Evolutionary conservation across 2,329 filamentous ascomycete species (phyloP).

Genomic region (Pseudopithomyces chartarum): DNA sequence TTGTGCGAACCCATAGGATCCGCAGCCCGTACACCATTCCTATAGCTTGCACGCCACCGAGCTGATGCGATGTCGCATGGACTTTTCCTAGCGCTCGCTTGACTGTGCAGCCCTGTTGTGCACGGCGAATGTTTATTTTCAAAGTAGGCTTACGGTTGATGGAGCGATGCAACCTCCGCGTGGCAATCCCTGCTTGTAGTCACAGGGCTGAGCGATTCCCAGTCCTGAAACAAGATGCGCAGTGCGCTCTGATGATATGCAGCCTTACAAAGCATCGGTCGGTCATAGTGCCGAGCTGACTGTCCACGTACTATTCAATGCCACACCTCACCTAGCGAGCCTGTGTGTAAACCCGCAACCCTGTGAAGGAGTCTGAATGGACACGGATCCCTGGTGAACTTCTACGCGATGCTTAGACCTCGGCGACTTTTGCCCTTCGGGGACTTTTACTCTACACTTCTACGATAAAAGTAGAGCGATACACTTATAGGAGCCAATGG

Average conservation of each 20-base stretch:
- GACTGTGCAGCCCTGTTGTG: too few relatives aligned
- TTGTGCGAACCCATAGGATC: background rate
- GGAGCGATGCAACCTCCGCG: background rate
- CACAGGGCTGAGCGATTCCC: background rate
- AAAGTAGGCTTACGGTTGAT: background rate
- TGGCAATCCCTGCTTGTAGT: background rate
- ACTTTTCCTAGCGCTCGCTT: background rate
- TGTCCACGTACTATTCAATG: background rate
- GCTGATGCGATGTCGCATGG: background rate
- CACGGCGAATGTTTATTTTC: background rate
- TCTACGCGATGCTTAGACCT: background rate
- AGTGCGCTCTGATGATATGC: background rate
- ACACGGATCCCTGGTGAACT: background rate
- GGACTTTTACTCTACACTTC: too few relatives aligned
- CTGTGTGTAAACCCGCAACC: background rate
- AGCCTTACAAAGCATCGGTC: background rate
- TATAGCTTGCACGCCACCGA: background rate
- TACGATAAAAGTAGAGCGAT: too few relatives aligned
- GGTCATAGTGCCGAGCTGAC: background rate
- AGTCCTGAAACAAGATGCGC: background rate
- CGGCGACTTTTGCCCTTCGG: too few relatives aligned
- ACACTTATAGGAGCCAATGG: too few relatives aligned
- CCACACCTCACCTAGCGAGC: background rate
- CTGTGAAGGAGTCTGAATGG: background rate
- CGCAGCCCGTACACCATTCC: background rate